Evolutionary conservation across 2,329 filamentous ascomycete genomes (phyloP).

Genomic region (Parafenestella ontariensis): DNA sequence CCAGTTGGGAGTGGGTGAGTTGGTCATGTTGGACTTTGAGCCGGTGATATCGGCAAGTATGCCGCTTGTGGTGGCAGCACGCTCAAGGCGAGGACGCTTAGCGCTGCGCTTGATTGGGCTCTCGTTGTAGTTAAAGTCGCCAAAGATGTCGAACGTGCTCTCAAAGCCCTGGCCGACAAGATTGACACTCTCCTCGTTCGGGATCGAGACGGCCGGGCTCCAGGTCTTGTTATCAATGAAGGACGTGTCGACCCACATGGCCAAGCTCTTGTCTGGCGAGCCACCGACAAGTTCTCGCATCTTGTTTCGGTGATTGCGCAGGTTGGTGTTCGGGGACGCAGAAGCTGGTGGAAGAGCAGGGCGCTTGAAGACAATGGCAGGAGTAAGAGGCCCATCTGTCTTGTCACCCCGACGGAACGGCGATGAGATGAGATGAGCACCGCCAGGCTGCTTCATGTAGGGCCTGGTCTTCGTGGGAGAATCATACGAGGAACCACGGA

Average conservation of each 20-base stretch:
- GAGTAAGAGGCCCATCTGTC: slow-evolving; percentile 70
- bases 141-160: slow-evolving; percentile 69
- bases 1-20: slow-evolving; percentile 45
- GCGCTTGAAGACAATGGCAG: slow-evolving; percentile 80
- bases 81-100: slow-evolving; percentile 67
- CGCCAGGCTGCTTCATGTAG: slow-evolving; percentile 56
- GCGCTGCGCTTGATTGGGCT: slow-evolving; percentile 70
- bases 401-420: slow-evolving; percentile 49
- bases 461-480: slow-evolving; percentile 79
- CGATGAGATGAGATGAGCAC: slow-evolving; percentile 48
- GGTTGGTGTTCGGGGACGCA: slow-evolving; percentile 89
- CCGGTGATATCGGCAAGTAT: slow-evolving; percentile 68
- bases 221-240: slow-evolving; percentile 53
- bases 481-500: slow-evolving; percentile 90
- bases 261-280: slow-evolving; percentile 70
- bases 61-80: slow-evolving; percentile 67
- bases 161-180: slow-evolving; percentile 57
- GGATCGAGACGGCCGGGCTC: slow-evolving; percentile 71
- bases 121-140: slow-evolving; percentile 56
- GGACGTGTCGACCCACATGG: slow-evolving; percentile 62
- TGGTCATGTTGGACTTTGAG: slow-evolving; percentile 55
- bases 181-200: slow-evolving; percentile 64
- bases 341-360: slow-evolving; percentile 72
- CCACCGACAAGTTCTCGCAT: slow-evolving; percentile 78
- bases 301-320: slow-evolving; percentile 84